phyloP scores from a whole-genome alignment of 2,329 filamentous ascomycete genomes.

The Lasiodiplodia theobromae region DNA sequence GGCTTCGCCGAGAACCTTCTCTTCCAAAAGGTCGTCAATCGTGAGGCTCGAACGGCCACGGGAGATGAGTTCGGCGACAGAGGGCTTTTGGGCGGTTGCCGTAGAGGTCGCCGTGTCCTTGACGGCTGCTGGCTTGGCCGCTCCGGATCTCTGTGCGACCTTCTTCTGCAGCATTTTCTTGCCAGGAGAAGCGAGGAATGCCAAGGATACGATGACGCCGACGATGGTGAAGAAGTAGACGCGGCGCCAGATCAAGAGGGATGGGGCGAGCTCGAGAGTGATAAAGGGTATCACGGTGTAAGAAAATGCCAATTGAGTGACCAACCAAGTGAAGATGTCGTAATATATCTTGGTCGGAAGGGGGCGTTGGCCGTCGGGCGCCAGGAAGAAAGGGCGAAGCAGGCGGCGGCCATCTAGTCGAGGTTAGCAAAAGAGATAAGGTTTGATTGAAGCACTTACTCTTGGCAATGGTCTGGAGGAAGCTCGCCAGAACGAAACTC shows the following conservation, averaged over 20 bases:
- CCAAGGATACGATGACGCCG: slow-evolving; percentile 69
- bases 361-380: slow-evolving; percentile 67
- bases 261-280: slow-evolving; percentile 74
- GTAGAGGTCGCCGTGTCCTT: slow-evolving; percentile 43
- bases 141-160: slow-evolving; percentile 35
- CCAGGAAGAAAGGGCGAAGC: slow-evolving; percentile 90
- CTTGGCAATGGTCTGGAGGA: slow-evolving; percentile 93
- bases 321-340: slow-evolving; percentile 76
- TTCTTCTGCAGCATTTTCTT: slow-evolving; percentile 60
- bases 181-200: slow-evolving; percentile 80
- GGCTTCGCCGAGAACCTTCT: slow-evolving; percentile 28
- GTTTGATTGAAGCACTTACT: slow-evolving; percentile 64
- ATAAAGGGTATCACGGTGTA: slow-evolving; percentile 88
- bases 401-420: slow-evolving; percentile 81
- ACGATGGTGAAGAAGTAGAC: slow-evolving; percentile 89
- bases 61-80: background rate
- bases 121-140: slow-evolving; percentile 41
- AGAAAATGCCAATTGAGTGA: slow-evolving; percentile 82
- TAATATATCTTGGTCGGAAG: slow-evolving; percentile 81
- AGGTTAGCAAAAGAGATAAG: slow-evolving; percentile 28
- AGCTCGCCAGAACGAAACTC: slow-evolving; percentile 84
- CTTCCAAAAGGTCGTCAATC: slow-evolving; percentile 24
- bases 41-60: slow-evolving; percentile 8
- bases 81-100: slow-evolving; percentile 34
- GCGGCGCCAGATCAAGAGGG: slow-evolving; percentile 77